Percentiles rank a stretch among this genome's conserved stretches.
These are phyloP conservation scores for Fraxinus paxiana DNA, from an alignment of 305 asterid genomes.

Conservation along the genomic window DNA sequence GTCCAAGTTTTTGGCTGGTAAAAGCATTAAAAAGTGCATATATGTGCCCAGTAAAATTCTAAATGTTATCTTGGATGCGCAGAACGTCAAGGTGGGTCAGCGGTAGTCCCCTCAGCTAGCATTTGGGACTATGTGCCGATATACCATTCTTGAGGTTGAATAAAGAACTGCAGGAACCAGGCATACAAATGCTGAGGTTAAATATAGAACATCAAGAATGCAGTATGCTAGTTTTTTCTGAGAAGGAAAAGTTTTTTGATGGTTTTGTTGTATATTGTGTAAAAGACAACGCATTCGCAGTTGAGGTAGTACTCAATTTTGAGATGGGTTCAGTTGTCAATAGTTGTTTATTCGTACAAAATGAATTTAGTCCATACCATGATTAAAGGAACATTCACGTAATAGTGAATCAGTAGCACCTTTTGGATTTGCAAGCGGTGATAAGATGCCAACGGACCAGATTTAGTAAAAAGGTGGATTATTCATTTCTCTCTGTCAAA, in stretches of 20 bases:
- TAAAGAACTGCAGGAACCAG: not conserved
- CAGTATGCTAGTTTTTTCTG: not conserved
- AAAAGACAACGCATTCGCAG: not conserved
- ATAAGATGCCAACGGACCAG: not conserved
- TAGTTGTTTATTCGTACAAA: not conserved
- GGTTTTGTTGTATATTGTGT: not conserved
- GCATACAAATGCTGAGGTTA: not conserved
- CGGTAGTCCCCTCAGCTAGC: conserved; percentile 9
- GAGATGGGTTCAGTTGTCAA: not conserved
- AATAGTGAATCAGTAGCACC: not conserved
- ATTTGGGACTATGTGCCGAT: not conserved
- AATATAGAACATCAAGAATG: not conserved
- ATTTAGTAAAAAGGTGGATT: not conserved
- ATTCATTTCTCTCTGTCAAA: not conserved
- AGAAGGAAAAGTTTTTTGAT: not conserved
- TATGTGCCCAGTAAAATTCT: conserved; percentile 78
- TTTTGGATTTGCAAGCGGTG: not conserved
- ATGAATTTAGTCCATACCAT: not conserved
- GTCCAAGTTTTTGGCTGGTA: conserved; percentile 60
- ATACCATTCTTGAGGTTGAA: not conserved
- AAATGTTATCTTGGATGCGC: conserved; percentile 64
- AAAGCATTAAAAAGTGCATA: conserved; percentile 60
- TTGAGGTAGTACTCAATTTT: not conserved
- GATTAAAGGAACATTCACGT: not conserved
- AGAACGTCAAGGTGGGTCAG: conserved; percentile 48